A percentile compares a stretch with the other conserved stretches of the same genome.
Conservation (phyloP, 1,284 basidiomycete species). For the Meripilus lineatus region DNA sequence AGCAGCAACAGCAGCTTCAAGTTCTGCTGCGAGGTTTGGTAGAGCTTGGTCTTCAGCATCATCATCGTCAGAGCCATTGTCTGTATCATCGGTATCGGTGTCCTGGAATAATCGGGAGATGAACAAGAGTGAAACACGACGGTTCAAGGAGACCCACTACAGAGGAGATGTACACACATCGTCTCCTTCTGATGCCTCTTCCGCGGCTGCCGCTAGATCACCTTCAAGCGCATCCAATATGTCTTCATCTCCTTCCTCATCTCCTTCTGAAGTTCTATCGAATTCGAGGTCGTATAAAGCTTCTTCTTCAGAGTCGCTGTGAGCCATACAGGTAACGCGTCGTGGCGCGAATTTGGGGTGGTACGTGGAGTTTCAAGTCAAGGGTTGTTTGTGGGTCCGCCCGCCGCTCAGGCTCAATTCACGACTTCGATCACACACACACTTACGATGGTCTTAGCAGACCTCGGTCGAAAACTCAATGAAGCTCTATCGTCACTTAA, state of each 20-base stretch:
- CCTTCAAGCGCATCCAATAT: slow-evolving; percentile 45
- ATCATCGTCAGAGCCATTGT: slow-evolving; percentile 46
- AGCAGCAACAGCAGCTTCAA: not conserved
- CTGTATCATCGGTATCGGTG: slow-evolving; percentile 51
- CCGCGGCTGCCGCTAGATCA: slow-evolving; percentile 50
- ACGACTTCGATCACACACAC: not conserved
- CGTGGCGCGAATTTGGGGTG: slow-evolving; percentile 10
- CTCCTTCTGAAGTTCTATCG: slow-evolving; percentile 42
- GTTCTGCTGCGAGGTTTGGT: slow-evolving; percentile 1
- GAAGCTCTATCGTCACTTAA: slow-evolving; percentile 90
- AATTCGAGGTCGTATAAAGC: slow-evolving; percentile 47
- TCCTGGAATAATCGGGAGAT: slow-evolving; percentile 32
- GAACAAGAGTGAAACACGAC: not conserved
- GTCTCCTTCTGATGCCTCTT: slow-evolving; percentile 37
- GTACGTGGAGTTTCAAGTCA: not conserved
- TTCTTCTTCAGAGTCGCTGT: slow-evolving; percentile 60
- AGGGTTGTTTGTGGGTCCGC: not conserved
- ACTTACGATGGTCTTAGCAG: slow-evolving; percentile 84
- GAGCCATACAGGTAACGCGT: slow-evolving; percentile 36
- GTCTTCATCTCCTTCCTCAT: slow-evolving; percentile 52
- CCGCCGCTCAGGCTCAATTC: not conserved
- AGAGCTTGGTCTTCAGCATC: slow-evolving; percentile 20
- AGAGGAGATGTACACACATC: slow-evolving; percentile 17
- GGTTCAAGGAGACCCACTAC: slow-evolving; percentile 4
- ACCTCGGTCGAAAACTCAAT: slow-evolving; percentile 93